Evolutionary conservation across 2,329 filamentous ascomycete genomes (phyloP).

Genomic region (Verticillium klebahnii): DNA sequence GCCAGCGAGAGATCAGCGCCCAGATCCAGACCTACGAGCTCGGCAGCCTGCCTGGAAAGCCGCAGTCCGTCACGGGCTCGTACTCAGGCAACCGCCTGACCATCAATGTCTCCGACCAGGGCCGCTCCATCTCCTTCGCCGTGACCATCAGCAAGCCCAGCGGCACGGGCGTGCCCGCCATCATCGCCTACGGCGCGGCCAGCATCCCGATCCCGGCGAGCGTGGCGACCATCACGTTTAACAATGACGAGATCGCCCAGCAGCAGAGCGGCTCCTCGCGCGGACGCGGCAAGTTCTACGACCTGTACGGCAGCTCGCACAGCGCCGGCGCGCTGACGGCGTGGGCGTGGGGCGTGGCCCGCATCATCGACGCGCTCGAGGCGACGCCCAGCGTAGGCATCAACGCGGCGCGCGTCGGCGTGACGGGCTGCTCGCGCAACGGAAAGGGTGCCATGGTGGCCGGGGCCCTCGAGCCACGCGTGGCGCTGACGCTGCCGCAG

Average conservation of each 20-base stretch:
- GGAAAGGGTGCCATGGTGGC: conserved; percentile 47
- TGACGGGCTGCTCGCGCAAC: conserved; percentile 47
- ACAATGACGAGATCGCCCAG: conserved; percentile 42
- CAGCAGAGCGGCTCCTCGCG: conserved; percentile 31
- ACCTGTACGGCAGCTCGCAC: conserved; percentile 40
- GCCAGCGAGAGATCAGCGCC: conserved; percentile 32
- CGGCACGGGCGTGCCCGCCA: conserved; percentile 36
- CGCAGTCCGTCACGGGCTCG: conserved; percentile 26
- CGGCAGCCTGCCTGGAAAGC: conserved; percentile 27
- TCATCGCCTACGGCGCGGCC: conserved; percentile 40
- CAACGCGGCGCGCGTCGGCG: conserved; percentile 29
- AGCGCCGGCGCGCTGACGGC: conserved; percentile 41
- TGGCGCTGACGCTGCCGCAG: conserved; percentile 44
- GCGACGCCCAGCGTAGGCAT: conserved; percentile 29
- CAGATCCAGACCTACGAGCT: conserved; percentile 32
- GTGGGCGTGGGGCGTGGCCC: conserved; percentile 45
- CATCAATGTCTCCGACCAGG: conserved; percentile 27
- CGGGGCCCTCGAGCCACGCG: conserved; percentile 41
- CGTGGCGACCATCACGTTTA: conserved; percentile 43
- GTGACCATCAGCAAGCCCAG: conserved; percentile 21
- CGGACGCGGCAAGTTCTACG: conserved; percentile 43
- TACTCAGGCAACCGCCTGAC: conserved; percentile 26
- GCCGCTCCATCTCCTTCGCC: conserved; percentile 25
- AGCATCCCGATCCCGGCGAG: conserved; percentile 39
- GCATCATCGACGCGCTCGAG: conserved; percentile 43